A percentile compares a stretch with the other conserved stretches of the same genome.
phyloP scores from a whole-genome alignment of 2,329 filamentous ascomycete genomes.

The Trichothecium roseum region DNA sequence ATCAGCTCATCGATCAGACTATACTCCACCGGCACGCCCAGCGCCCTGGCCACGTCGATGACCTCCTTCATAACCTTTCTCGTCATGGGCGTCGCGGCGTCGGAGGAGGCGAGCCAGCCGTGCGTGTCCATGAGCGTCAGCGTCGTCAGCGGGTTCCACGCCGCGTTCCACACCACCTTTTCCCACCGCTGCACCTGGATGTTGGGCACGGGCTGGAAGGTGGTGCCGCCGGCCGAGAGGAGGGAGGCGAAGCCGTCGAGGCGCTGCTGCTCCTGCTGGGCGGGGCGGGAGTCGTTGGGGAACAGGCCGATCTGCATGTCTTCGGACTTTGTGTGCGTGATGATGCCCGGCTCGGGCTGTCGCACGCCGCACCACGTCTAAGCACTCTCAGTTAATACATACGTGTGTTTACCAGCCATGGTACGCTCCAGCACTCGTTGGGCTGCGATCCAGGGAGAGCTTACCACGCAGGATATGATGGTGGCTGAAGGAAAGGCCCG shows the following conservation, averaged over 20 bases:
- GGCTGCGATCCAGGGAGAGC: slow-evolving; percentile 11
- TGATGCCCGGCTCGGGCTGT: slow-evolving; percentile 36
- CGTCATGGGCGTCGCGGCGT: slow-evolving; percentile 36
- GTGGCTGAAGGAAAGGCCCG: slow-evolving; percentile 47
- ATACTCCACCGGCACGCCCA: slow-evolving; percentile 35
- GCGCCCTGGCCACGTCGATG: slow-evolving; percentile 43
- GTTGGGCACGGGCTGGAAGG: slow-evolving; percentile 37
- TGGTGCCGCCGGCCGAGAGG: slow-evolving; percentile 28
- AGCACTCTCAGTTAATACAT: no score
- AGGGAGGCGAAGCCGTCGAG: slow-evolving; percentile 30
- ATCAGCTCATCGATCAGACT: slow-evolving; percentile 34
- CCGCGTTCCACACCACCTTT: slow-evolving; percentile 50
- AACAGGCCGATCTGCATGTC: slow-evolving; percentile 45
- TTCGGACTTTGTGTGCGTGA: slow-evolving; percentile 40
- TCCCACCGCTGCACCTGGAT: slow-evolving; percentile 48
- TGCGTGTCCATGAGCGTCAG: slow-evolving; percentile 42
- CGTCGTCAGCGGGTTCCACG: slow-evolving; percentile 51
- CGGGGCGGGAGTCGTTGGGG: slow-evolving; percentile 21
- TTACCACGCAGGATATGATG: slow-evolving; percentile 45
- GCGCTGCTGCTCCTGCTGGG: slow-evolving; percentile 19
- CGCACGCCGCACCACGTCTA: slow-evolving; percentile 42
- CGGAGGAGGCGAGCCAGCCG: slow-evolving; percentile 32
- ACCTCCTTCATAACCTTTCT: slow-evolving; percentile 41
- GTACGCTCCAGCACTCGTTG: no score
- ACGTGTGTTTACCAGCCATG: no score